Evolutionary conservation across 257 asterid genomes (phyloP).

Genomic region (Przewalskia tangutica): DNA sequence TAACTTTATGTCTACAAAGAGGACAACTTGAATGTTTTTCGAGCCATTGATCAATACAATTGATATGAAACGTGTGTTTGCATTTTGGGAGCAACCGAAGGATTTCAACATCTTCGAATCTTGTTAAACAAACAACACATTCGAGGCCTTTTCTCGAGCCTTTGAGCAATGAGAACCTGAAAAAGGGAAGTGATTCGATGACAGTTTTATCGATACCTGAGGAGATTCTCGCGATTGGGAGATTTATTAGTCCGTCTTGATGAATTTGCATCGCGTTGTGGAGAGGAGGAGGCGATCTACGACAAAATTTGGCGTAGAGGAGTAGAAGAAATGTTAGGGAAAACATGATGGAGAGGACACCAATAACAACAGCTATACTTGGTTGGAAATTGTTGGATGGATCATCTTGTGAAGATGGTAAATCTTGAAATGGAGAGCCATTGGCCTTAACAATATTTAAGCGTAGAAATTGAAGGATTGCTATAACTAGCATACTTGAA

Average conservation of each 20-base stretch:
- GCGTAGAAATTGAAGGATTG: slow-evolving; percentile 18
- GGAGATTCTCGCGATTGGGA: slow-evolving; percentile 6
- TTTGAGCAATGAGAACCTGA: slow-evolving; percentile 22
- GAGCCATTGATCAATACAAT: slow-evolving; percentile 30
- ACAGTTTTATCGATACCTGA: slow-evolving; percentile 27
- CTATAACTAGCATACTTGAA: slow-evolving; percentile 10
- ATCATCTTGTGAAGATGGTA: slow-evolving; percentile 14
- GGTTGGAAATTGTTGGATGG: slow-evolving; percentile 43
- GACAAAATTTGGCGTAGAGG: slow-evolving; percentile 63
- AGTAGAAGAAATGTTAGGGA: slow-evolving; percentile 55
- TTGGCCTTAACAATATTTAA: slow-evolving; percentile 22
- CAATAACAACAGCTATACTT: slow-evolving; percentile 64
- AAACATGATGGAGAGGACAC: slow-evolving; percentile 54
- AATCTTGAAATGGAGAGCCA: slow-evolving; percentile 1
- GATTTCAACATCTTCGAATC: slow-evolving; percentile 24
- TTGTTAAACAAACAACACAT: slow-evolving; percentile 24
- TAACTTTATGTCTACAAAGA: slow-evolving; percentile 23
- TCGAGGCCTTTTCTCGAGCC: slow-evolving; percentile 29
- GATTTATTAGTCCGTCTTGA: slow-evolving; percentile 31
- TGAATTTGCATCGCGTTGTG: slow-evolving; percentile 10
- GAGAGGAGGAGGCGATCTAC: neutral
- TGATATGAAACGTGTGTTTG: slow-evolving; percentile 26
- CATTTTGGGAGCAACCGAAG: slow-evolving; percentile 30
- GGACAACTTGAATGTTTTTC: slow-evolving; percentile 36
- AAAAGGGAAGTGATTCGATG: slow-evolving; percentile 26